These are phyloP conservation scores for Tetracentron sinense DNA, from an alignment of 164 flowering plant genomes.

Conservation along the genomic window DNA sequence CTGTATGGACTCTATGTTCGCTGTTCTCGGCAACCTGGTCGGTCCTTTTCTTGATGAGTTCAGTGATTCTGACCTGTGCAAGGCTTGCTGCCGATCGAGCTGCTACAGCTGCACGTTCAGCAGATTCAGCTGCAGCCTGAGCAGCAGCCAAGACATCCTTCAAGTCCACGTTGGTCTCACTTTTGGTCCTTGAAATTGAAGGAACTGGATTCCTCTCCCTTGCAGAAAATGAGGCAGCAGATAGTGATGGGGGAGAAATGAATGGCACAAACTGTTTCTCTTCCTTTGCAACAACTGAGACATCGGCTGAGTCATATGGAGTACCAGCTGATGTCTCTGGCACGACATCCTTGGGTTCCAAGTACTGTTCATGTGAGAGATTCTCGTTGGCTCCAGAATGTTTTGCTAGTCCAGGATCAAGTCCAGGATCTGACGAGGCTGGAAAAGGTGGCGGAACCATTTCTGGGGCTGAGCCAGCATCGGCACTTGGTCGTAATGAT, in stretches of 20 bases:
- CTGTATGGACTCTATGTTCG: slow-evolving; percentile 32
- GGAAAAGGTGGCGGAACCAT: slow-evolving; percentile 21
- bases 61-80: slow-evolving; percentile 70
- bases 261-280: slow-evolving; percentile 68
- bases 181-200: slow-evolving; percentile 33
- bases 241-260: slow-evolving; percentile 39
- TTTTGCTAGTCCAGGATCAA: slow-evolving; percentile 22
- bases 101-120: slow-evolving; percentile 92
- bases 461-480: slow-evolving; percentile 31
- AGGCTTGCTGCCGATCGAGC: slow-evolving; percentile 93
- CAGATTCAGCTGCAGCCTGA: slow-evolving; percentile 79
- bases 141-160: slow-evolving; percentile 93
- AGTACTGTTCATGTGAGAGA: slow-evolving; percentile 7
- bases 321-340: slow-evolving; percentile 22
- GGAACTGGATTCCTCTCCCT: slow-evolving; percentile 15
- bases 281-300: slow-evolving; percentile 21
- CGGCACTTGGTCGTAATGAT: slow-evolving; percentile 31
- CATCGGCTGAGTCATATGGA: slow-evolving; percentile 16
- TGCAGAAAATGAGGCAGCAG: slow-evolving; percentile 34
- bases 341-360: slow-evolving; percentile 24
- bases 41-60: slow-evolving; percentile 49
- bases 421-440: slow-evolving; percentile 24
- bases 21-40: slow-evolving; percentile 21
- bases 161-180: slow-evolving; percentile 54
- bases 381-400: slow-evolving; percentile 19